Conservation (phyloP, 805 yeast species). For the Kodamaea kakaduensis region DNA sequence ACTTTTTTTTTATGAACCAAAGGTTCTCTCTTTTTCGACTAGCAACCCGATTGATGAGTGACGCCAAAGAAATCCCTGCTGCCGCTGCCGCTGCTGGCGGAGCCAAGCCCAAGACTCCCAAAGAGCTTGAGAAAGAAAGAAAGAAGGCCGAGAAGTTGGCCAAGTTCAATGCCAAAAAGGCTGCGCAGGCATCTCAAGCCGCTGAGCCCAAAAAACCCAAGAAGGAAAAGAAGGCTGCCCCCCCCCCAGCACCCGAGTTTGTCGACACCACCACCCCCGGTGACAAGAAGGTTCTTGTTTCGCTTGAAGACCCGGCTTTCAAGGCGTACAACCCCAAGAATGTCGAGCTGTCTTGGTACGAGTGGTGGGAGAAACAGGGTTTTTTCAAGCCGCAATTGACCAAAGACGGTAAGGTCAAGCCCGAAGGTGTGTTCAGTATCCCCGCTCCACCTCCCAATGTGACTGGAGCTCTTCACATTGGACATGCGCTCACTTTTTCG, state of each 20-base stretch:
- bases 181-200: slow-evolving; percentile 36
- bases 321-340: slow-evolving; percentile 90
- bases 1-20: too few relatives aligned
- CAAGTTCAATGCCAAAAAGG: slow-evolving; percentile 81
- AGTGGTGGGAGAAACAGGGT: slow-evolving; percentile 92
- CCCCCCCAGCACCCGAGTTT: slow-evolving; percentile 74
- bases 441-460: slow-evolving; percentile 99
- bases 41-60: slow-evolving; percentile 11
- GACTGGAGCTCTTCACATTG: slow-evolving; percentile 97
- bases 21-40: too few relatives aligned
- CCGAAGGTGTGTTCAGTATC: slow-evolving; percentile 81
- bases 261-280: slow-evolving; percentile 82
- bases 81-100: slow-evolving; percentile 16
- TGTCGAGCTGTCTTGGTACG: slow-evolving; percentile 96
- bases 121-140: slow-evolving; percentile 81
- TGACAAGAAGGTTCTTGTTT: slow-evolving; percentile 83
- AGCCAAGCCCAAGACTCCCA: slow-evolving; percentile 55
- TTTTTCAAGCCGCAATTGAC: slow-evolving; percentile 84
- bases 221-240: slow-evolving; percentile 68
- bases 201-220: slow-evolving; percentile 27
- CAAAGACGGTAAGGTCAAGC: slow-evolving; percentile 67
- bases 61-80: slow-evolving; percentile 13
- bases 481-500: slow-evolving; percentile 94
- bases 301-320: slow-evolving; percentile 87
- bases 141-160: slow-evolving; percentile 86